Percentiles rank a stretch among this genome's conserved stretches.
Conservation (phyloP, 108 stramenopile species). For the Asterionellopsis glacialis region DNA sequence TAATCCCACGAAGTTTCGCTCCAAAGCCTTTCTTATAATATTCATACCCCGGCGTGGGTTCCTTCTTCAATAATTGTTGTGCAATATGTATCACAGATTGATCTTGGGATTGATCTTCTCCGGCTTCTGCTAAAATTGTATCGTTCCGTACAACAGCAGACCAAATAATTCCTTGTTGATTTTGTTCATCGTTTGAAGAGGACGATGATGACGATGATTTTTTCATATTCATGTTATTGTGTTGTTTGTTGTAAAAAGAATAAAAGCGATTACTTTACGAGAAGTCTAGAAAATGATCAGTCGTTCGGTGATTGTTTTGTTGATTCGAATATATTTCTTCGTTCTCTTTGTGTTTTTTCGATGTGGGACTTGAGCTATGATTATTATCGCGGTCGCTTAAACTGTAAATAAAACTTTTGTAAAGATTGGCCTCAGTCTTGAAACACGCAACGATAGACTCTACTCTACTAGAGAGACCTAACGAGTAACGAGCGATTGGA, state of each 20-base stretch:
- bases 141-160: conserved; percentile 44
- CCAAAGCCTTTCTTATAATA: conserved; percentile 6
- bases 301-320: too few species aligned
- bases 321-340: too few species aligned
- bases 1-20: conserved; percentile 36
- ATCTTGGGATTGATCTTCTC: conserved; percentile 31
- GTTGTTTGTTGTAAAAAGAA: too few species aligned
- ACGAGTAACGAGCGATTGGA: too few species aligned
- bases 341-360: background rate
- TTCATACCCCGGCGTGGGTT: conserved; percentile 67
- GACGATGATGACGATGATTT: background rate
- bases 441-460: too few species aligned
- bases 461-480: too few species aligned
- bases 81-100: conserved; percentile 37
- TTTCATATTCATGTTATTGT: background rate
- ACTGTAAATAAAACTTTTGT: too few species aligned
- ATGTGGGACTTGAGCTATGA: background rate
- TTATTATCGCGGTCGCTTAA: too few species aligned
- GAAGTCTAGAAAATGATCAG: too few species aligned
- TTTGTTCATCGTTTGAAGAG: background rate
- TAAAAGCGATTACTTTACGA: too few species aligned
- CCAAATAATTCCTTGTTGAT: conserved; percentile 38
- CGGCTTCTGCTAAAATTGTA: conserved; percentile 55
- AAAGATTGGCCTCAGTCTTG: too few species aligned
- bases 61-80: conserved; percentile 38